Base-by-base conservation (phyloP, 371 early-diverging fungal genomes). In the Saksenaea oblongispora region DNA sequence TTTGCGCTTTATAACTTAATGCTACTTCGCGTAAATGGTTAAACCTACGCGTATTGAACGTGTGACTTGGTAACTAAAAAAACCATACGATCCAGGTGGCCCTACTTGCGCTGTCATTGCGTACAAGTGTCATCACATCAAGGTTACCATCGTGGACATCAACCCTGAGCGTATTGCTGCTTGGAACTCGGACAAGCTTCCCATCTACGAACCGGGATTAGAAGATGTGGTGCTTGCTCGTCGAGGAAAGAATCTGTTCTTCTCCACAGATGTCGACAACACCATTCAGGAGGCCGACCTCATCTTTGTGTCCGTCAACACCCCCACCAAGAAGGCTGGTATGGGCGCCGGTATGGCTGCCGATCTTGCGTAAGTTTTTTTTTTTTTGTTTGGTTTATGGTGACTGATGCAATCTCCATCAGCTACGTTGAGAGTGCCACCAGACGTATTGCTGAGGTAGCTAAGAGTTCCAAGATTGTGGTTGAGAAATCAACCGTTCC, bases 401-500 rank as follows among this genome's bases (percentile, higher is more conserved):
- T 11, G 9, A 47, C 57, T 37, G 8, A 27, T 53, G 17, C 18
- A 57, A 15, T 28, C 15, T 66, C 31, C 18, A 31, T 5, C 67
- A 91, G 92, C 17, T 94, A 91, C 63, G 83, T 96, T 60, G 95
- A 95, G 78, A 72, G 89, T 35, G 95, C 96, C 61, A 92, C 93
- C 44, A 86, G 93, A 58, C 85, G 89, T 62, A 95, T 97, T 73
- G 96, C 96, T n/a, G 82, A 88, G 63, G 90, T 93, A 24, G 88
- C 95, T 26, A 88, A 73, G 58, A 84, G 84, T 65, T 83, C 89
- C 80, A 97, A 95, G 81, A 91, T 97, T 67, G 93, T 97, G 5
- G 91, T 97, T 35, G 96, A 95, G 72, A 95, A 95, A 79, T 95
- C 95, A 0, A 97, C 98, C 35, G 98, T 97, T 10, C 98, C 98